Percentiles rank a stretch among this genome's conserved stretches.
phyloP scores from a whole-genome alignment of 306 rosid species.

The Mimosa bimucronata region DNA sequence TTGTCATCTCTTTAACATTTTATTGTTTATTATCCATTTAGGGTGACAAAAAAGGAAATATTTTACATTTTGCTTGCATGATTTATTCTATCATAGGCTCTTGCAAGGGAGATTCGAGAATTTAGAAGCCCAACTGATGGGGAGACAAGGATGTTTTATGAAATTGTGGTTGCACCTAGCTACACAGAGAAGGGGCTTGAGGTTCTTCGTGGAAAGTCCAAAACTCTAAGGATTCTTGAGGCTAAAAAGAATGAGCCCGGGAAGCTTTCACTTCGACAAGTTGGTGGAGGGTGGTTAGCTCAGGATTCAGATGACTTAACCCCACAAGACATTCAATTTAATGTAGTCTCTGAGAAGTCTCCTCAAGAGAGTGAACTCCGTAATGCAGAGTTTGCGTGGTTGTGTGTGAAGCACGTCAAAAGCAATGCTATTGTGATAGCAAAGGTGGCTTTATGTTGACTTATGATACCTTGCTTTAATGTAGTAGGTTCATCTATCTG shows the following conservation, averaged over 20 bases:
- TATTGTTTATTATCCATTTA: background rate
- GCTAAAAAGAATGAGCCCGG: slow-evolving; percentile 73
- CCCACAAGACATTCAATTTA: slow-evolving; percentile 74
- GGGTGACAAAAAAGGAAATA: background rate
- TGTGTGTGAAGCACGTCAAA: slow-evolving; percentile 93
- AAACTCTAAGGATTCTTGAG: slow-evolving; percentile 82
- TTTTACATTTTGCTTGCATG: background rate
- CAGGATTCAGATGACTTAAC: slow-evolving; percentile 86
- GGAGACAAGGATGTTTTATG: slow-evolving; percentile 95
- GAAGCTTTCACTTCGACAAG: slow-evolving; percentile 90
- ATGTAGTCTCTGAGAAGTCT: slow-evolving; percentile 55
- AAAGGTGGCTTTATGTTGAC: slow-evolving; percentile 51
- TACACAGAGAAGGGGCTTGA: slow-evolving; percentile 88
- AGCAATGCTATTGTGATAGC: slow-evolving; percentile 94
- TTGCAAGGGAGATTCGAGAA: slow-evolving; percentile 90
- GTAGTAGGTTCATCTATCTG: slow-evolving; percentile 23
- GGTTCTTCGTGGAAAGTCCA: slow-evolving; percentile 82
- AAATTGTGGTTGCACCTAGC: slow-evolving; percentile 95
- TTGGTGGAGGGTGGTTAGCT: slow-evolving; percentile 97
- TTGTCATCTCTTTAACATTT: background rate
- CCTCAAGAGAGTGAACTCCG: slow-evolving; percentile 66
- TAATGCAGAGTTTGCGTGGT: slow-evolving; percentile 87
- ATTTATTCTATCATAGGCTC: slow-evolving; percentile 52
- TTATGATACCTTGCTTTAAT: slow-evolving; percentile 7
- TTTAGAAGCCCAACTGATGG: slow-evolving; percentile 91